These are phyloP conservation scores for Grosmannia huntii DNA, from an alignment of 2,329 filamentous ascomycete species.

Conservation along the genomic window DNA sequence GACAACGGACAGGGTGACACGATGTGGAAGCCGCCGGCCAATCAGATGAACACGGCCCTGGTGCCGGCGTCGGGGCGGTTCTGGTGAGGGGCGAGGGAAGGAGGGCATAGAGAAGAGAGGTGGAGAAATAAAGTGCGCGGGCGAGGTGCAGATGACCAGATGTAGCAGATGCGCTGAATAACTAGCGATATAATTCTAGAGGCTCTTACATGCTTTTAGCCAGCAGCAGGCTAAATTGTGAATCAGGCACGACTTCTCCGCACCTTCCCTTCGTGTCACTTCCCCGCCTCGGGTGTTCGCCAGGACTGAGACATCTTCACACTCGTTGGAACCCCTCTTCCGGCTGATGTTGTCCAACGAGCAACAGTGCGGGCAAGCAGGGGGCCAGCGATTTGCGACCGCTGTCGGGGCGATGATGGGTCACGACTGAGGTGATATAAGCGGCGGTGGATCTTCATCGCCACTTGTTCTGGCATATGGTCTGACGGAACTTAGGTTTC, in stretches of 20 bases:
- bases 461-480: too few relatives aligned
- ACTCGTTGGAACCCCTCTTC: background rate
- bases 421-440: too few relatives aligned
- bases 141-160: background rate
- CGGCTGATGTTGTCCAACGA: background rate
- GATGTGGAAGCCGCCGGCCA: conserved; percentile 4
- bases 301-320: background rate
- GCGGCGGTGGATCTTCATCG: too few relatives aligned
- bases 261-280: background rate
- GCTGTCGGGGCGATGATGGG: too few relatives aligned
- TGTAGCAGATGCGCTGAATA: background rate
- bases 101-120: background rate
- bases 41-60: background rate
- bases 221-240: background rate
- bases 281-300: background rate
- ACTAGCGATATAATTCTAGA: background rate
- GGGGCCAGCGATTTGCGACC: too few relatives aligned
- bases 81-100: conserved; percentile 5
- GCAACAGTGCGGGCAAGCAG: too few relatives aligned
- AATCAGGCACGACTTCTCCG: background rate
- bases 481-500: background rate
- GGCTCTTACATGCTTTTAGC: background rate
- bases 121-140: background rate
- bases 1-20: conserved; percentile 11
- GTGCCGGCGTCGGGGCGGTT: conserved; percentile 3